A percentile compares a stretch with the other conserved stretches of the same genome.
These are phyloP conservation scores for Circinella umbellata DNA, from an alignment of 371 early-diverging fungal species.

Conservation along the genomic window DNA sequence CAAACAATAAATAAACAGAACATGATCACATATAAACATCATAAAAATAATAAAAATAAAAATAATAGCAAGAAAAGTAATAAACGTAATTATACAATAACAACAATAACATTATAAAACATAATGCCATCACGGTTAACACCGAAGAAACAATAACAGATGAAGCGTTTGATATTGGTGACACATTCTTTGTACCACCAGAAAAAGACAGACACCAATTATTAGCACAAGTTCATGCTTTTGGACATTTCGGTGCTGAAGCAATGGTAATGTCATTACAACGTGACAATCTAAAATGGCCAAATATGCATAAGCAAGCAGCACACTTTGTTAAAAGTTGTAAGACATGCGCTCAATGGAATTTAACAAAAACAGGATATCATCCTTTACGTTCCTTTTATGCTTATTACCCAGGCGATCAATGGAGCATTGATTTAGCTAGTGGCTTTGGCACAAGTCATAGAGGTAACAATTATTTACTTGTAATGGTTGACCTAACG, in stretches of 20 bases:
- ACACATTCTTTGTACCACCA: neutral
- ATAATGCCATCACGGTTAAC: no score
- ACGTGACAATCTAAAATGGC: constrained; percentile 21
- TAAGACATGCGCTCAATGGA: constrained; percentile 21
- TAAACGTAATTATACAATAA: neutral
- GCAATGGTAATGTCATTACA: constrained; percentile 13
- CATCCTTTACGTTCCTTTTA: constrained; percentile 25
- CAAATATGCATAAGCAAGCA: constrained; percentile 22
- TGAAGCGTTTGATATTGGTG: no score
- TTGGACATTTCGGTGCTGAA: constrained; percentile 31
- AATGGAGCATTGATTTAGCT: constrained; percentile 33
- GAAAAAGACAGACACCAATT: constrained; percentile 14
- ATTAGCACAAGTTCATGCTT: constrained; percentile 16
- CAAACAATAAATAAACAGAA: neutral
- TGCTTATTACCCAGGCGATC: constrained; percentile 20
- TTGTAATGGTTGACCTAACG: constrained; percentile 29
- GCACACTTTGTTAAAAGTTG: constrained; percentile 19
- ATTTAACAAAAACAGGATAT: constrained; percentile 18
- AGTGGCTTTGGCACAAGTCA: constrained; percentile 21
- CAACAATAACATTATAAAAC: no score
- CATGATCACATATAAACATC: no score
- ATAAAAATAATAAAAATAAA: neutral
- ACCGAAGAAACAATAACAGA: no score
- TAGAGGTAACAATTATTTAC: constrained; percentile 19
- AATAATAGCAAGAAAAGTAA: neutral